Percentiles rank a stretch among this genome's conserved stretches.
These are phyloP conservation scores for Magnaporthiopsis incrustans DNA, from an alignment of 2,329 filamentous ascomycete genomes.

Conservation along the genomic window DNA sequence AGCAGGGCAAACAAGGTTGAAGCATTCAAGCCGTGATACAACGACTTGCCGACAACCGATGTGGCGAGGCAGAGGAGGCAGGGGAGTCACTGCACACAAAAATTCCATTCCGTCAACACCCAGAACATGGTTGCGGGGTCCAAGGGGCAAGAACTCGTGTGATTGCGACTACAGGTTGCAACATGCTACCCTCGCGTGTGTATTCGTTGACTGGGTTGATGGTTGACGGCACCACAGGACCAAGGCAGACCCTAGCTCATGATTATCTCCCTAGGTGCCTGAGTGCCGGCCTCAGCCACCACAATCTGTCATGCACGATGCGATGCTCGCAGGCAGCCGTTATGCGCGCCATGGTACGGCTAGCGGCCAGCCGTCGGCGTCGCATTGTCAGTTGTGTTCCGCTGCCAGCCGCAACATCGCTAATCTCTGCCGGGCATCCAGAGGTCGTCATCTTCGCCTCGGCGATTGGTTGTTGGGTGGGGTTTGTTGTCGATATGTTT, in stretches of 20 bases:
- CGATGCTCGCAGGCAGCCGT: not conserved
- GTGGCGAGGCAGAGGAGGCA: not conserved
- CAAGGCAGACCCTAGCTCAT: not conserved
- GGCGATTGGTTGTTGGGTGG: not conserved
- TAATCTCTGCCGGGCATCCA: not conserved
- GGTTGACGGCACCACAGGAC: too few relatives aligned
- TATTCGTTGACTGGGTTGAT: not conserved
- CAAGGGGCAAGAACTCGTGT: not conserved
- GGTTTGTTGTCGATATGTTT: not conserved
- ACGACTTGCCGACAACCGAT: not conserved
- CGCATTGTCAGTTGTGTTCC: not conserved
- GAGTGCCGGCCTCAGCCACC: not conserved
- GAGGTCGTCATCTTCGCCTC: not conserved
- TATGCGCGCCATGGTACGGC: not conserved
- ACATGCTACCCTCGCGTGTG: not conserved
- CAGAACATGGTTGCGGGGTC: not conserved
- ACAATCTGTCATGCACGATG: not conserved
- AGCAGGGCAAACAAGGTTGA: not conserved
- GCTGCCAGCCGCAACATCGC: not conserved
- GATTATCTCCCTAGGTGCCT: not conserved
- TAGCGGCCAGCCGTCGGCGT: not conserved
- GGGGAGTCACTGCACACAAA: not conserved
- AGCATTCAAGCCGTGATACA: not conserved
- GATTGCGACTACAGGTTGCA: not conserved
- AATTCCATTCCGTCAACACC: not conserved